These are phyloP conservation scores for Colletotrichum limetticola DNA, from an alignment of 2,329 filamentous ascomycete genomes.

Conservation along the genomic window DNA sequence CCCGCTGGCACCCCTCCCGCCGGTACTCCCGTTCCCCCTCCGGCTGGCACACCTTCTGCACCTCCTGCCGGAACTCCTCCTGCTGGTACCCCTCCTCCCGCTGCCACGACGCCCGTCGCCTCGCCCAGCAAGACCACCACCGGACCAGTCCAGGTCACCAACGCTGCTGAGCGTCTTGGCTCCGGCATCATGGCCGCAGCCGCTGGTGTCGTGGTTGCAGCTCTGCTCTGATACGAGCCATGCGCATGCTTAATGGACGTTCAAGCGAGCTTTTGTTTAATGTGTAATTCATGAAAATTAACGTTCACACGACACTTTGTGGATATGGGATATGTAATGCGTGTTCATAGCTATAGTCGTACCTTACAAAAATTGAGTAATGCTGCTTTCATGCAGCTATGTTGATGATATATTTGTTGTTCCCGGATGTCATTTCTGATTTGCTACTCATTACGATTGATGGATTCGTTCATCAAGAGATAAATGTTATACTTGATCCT, in stretches of 20 bases:
- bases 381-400: neutral
- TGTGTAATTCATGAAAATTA: neutral
- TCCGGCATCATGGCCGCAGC: conserved; percentile 25
- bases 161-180: conserved; percentile 16
- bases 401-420: neutral
- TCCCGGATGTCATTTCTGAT: no score
- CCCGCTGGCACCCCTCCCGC: neutral
- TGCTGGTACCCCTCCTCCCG: neutral
- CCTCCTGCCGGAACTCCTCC: neutral
- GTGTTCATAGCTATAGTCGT: neutral
- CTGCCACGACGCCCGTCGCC: neutral
- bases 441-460: no score
- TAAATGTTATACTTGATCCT: no score
- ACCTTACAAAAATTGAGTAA: neutral
- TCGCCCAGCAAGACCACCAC: neutral
- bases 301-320: neutral
- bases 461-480: no score
- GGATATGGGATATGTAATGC: neutral
- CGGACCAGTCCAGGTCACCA: conserved; percentile 9
- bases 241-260: neutral
- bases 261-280: neutral
- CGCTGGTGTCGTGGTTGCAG: conserved; percentile 24
- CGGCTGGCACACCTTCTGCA: neutral
- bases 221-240: conserved; percentile 13
- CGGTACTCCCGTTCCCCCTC: neutral